Conservation (phyloP, 1,284 basidiomycete genomes). For the Cryptococcus sp. region DNA sequence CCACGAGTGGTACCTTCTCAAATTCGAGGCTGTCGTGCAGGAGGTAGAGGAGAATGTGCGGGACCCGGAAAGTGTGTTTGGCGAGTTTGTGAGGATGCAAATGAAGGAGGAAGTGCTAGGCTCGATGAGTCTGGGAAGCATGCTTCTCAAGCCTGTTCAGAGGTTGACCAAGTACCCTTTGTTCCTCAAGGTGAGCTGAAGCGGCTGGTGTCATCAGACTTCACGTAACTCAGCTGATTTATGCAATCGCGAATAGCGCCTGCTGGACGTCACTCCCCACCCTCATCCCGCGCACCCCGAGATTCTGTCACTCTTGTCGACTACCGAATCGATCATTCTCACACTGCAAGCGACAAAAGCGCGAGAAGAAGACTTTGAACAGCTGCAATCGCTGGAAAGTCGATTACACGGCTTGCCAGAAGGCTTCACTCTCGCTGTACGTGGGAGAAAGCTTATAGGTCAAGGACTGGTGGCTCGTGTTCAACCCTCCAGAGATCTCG, state of each 20-base stretch:
- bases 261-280: conserved; percentile 68
- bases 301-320: conserved; percentile 66
- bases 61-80: conserved; percentile 67
- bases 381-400: conserved; percentile 64
- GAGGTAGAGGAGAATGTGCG: conserved; percentile 61
- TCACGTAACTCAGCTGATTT: conserved; percentile 5
- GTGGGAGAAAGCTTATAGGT: conserved; percentile 70
- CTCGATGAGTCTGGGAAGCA: conserved; percentile 63
- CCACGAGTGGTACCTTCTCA: conserved; percentile 80
- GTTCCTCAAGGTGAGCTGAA: conserved; percentile 65
- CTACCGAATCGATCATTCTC: conserved; percentile 67
- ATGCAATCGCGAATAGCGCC: conserved; percentile 54
- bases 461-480: conserved; percentile 62
- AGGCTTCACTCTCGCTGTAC: conserved; percentile 61
- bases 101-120: conserved; percentile 67
- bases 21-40: conserved; percentile 64
- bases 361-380: conserved; percentile 77
- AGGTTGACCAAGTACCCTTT: conserved; percentile 71
- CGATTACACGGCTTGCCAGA: conserved; percentile 64
- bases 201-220: not conserved
- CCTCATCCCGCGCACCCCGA: conserved; percentile 68
- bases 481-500: conserved; percentile 36
- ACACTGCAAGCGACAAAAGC: conserved; percentile 78
- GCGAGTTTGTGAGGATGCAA: conserved; percentile 78
- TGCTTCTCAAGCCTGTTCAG: conserved; percentile 73